These are phyloP conservation scores for Clavispora santaluciae DNA, from an alignment of 805 yeast species.

Conservation along the genomic window DNA sequence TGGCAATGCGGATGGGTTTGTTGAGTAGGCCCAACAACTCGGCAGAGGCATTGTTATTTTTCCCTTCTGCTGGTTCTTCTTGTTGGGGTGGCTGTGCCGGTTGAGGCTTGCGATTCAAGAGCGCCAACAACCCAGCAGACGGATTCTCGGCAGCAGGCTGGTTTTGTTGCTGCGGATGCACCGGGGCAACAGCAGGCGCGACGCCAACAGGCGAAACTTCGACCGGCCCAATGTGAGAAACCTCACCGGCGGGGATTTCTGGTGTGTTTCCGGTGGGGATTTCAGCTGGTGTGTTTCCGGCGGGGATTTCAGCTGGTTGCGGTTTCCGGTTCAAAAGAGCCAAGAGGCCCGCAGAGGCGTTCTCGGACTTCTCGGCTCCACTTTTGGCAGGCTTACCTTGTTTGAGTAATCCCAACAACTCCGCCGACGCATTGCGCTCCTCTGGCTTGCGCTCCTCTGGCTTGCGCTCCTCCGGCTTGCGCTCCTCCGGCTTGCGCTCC, in stretches of 20 bases:
- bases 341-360: neutral
- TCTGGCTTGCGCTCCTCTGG: too few species aligned
- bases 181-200: too few species aligned
- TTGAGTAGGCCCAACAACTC: constrained; percentile 9
- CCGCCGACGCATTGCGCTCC: constrained; percentile 7
- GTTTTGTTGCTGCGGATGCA: too few species aligned
- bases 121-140: neutral
- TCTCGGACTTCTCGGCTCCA: neutral
- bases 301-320: neutral
- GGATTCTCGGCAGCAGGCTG: too few species aligned
- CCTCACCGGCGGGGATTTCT: too few species aligned
- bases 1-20: constrained; percentile 10
- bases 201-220: too few species aligned
- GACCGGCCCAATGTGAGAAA: too few species aligned
- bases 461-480: too few species aligned
- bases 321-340: neutral
- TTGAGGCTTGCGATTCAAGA: neutral
- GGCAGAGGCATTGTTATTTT: constrained; percentile 4
- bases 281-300: too few species aligned
- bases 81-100: neutral
- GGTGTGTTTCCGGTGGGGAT: too few species aligned
- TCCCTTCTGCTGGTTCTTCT: neutral
- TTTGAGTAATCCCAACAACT: constrained; percentile 15
- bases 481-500: too few species aligned
- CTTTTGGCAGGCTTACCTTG: neutral